phyloP scores from a whole-genome alignment of 2,329 filamentous ascomycete genomes.

The Arthrobotrys pseudoclavata region DNA sequence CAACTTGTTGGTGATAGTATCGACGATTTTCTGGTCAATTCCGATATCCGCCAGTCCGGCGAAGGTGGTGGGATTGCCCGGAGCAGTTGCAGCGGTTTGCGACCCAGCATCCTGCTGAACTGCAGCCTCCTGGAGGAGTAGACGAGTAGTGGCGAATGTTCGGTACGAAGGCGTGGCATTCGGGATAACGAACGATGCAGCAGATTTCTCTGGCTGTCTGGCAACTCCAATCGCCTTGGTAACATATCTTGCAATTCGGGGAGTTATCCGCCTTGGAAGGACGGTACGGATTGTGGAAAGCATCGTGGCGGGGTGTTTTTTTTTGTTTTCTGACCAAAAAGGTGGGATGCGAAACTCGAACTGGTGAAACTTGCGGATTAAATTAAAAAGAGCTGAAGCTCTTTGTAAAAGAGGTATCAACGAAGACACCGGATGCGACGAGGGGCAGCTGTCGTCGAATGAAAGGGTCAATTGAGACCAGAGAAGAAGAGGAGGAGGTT shows the following conservation, averaged over 20 bases:
- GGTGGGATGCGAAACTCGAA: constrained; percentile 22
- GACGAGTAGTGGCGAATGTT: constrained; percentile 43
- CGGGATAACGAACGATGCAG: constrained; percentile 7
- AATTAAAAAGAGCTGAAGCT: constrained; percentile 7
- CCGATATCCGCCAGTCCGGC: constrained; percentile 31
- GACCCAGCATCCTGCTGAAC: constrained; percentile 3
- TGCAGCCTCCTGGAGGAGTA: constrained; percentile 37
- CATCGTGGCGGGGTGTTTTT: constrained; percentile 40
- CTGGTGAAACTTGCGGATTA: constrained; percentile 11
- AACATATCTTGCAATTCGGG: constrained; percentile 29
- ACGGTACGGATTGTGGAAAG: constrained; percentile 43
- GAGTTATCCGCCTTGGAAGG: constrained; percentile 43
- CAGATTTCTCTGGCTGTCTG: constrained; percentile 3
- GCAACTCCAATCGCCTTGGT: constrained; percentile 8
- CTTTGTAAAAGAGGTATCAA: constrained; percentile 15
- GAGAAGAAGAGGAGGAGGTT: constrained; percentile 11
- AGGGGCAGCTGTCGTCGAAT: constrained; percentile 2
- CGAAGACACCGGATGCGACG: constrained; percentile 13
- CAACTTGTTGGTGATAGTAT: constrained; percentile 79
- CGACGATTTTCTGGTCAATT: constrained; percentile 73
- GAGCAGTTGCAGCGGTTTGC: not conserved
- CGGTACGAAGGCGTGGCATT: constrained; percentile 32
- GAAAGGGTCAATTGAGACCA: constrained; percentile 14
- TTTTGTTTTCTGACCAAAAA: not conserved
- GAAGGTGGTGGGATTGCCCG: constrained; percentile 29